Percentiles rank a stretch among this genome's conserved stretches.
These are phyloP conservation scores for Achaetomiella virescens DNA, from an alignment of 495 filamentous ascomycete species.

Conservation along the genomic window DNA sequence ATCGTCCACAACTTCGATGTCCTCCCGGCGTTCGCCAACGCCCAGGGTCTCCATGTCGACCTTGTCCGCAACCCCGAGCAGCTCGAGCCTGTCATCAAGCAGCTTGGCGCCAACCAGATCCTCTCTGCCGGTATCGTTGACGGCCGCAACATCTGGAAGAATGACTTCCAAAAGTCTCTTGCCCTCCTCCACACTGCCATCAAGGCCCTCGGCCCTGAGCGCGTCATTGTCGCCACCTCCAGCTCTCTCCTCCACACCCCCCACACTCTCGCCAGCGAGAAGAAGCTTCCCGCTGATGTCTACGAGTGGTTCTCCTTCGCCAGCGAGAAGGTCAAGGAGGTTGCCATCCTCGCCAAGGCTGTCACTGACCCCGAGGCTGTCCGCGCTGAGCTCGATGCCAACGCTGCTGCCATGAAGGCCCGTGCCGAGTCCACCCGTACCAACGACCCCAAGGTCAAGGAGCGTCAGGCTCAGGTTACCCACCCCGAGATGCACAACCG, in stretches of 20 bases:
- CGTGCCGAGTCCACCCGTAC: slow-evolving; percentile 88
- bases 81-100: slow-evolving; percentile 82
- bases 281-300: slow-evolving; percentile 88
- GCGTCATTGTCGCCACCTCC: slow-evolving; percentile 92
- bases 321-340: slow-evolving; percentile 84
- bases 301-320: slow-evolving; percentile 98
- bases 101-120: slow-evolving; percentile 82
- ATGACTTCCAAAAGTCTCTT: slow-evolving; percentile 86
- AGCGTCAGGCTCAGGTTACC: slow-evolving; percentile 81
- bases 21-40: slow-evolving; percentile 53
- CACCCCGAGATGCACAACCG: slow-evolving; percentile 82
- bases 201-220: slow-evolving; percentile 89
- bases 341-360: slow-evolving; percentile 92
- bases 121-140: slow-evolving; percentile 95
- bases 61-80: slow-evolving; percentile 97
- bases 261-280: slow-evolving; percentile 95
- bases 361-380: slow-evolving; percentile 85
- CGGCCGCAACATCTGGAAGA: slow-evolving; percentile 99
- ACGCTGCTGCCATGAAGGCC: slow-evolving; percentile 81
- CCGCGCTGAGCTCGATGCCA: slow-evolving; percentile 80
- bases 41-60: slow-evolving; percentile 87
- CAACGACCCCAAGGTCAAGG: slow-evolving; percentile 94
- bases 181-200: slow-evolving; percentile 81
- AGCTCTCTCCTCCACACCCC: slow-evolving; percentile 96
- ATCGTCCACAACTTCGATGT: slow-evolving; percentile 97